Evolutionary conservation across 495 filamentous ascomycete species (phyloP).

Genomic region (Viridothelium virens): DNA sequence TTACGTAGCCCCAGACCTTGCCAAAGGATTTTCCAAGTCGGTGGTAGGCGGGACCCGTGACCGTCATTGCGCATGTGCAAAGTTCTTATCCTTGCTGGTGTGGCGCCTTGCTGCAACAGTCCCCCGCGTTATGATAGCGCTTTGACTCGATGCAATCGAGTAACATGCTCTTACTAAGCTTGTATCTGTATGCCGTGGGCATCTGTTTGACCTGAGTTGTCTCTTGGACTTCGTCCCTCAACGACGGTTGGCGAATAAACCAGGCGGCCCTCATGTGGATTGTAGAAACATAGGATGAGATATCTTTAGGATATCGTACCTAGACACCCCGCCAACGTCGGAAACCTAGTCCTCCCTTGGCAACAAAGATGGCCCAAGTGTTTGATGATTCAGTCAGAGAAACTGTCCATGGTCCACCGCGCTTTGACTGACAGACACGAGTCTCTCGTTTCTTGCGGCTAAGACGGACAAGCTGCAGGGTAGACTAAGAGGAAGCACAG

Average conservation of each 20-base stretch:
- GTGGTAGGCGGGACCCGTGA: not conserved
- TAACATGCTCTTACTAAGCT: slow-evolving; percentile 7
- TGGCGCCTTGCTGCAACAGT: slow-evolving; percentile 1
- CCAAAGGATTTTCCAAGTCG: not conserved
- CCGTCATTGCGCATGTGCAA: not conserved
- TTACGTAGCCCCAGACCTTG: too few relatives aligned
- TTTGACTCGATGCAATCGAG: slow-evolving; percentile 12
- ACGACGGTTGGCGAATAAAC: not conserved
- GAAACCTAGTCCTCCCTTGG: too few relatives aligned
- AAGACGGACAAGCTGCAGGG: not conserved
- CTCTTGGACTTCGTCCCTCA: not conserved
- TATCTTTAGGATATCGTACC: too few relatives aligned
- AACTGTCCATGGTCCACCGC: too few relatives aligned
- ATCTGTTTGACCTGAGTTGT: not conserved
- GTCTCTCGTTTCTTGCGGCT: not conserved
- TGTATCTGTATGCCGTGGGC: not conserved
- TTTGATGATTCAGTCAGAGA: too few relatives aligned
- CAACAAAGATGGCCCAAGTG: too few relatives aligned
- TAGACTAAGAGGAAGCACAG: not conserved
- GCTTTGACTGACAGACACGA: not conserved
- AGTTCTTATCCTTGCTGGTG: slow-evolving; percentile 5
- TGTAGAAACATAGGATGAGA: too few relatives aligned
- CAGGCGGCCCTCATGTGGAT: too few relatives aligned
- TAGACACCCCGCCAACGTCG: too few relatives aligned
- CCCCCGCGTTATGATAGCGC: not conserved